These are phyloP conservation scores for Porcisia hertigi DNA, from an alignment of 208 protist genomes.

Conservation along the genomic window DNA sequence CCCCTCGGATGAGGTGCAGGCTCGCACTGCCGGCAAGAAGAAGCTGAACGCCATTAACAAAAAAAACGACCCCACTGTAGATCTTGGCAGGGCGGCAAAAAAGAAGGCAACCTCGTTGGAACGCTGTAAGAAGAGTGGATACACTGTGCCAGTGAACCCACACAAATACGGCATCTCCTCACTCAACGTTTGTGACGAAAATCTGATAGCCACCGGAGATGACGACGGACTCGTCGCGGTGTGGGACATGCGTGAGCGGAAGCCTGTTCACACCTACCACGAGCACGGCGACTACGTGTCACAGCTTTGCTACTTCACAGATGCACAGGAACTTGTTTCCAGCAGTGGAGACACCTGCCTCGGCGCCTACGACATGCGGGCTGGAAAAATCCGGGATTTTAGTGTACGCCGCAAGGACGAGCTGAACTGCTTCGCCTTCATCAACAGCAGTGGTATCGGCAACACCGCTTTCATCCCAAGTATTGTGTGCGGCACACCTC, in stretches of 20 bases:
- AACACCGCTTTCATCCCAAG: constrained; percentile 80
- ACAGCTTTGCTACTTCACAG: constrained; percentile 88
- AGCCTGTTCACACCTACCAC: constrained; percentile 71
- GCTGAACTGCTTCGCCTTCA: constrained; percentile 88
- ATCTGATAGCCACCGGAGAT: constrained; percentile 83
- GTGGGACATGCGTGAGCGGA: constrained; percentile 86
- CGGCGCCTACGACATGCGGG: constrained; percentile 78
- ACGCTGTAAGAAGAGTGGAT: background rate
- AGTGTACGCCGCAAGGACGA: constrained; percentile 88
- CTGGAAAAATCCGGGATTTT: constrained; percentile 74
- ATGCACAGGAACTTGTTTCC: constrained; percentile 81
- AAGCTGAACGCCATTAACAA: constrained; percentile 46
- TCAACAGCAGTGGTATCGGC: constrained; percentile 78
- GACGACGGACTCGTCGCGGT: constrained; percentile 86
- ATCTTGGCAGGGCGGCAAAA: constrained; percentile 7
- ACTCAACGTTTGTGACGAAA: constrained; percentile 86
- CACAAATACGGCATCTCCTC: constrained; percentile 87
- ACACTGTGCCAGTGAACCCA: constrained; percentile 51
- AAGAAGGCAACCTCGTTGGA: constrained; percentile 15
- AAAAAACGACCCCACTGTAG: constrained; percentile 24
- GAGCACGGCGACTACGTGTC: constrained; percentile 91
- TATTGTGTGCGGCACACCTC: constrained; percentile 85
- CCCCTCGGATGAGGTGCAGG: constrained; percentile 30
- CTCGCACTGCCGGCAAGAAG: constrained; percentile 23
- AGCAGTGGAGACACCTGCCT: constrained; percentile 89